phyloP scores from a whole-genome alignment of 768 basidiomycete species.

The Mycena filopes region DNA sequence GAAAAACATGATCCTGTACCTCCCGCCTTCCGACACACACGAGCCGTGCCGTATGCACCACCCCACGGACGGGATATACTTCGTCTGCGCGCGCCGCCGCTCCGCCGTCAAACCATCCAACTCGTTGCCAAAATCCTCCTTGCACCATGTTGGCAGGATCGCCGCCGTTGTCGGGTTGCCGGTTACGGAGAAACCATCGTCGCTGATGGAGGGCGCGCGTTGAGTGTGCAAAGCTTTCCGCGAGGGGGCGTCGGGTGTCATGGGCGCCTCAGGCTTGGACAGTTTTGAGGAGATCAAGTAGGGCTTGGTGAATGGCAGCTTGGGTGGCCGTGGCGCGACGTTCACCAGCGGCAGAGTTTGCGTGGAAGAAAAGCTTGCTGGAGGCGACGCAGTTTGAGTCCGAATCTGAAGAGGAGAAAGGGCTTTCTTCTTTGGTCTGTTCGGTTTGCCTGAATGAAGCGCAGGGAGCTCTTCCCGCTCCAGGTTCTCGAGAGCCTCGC shows the following conservation, averaged over 20 bases:
- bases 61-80: constrained; percentile 52
- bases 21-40: constrained; percentile 51
- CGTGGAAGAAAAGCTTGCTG: constrained; percentile 27
- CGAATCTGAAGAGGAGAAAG: neutral
- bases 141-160: constrained; percentile 32
- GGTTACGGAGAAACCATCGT: constrained; percentile 21
- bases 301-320: neutral
- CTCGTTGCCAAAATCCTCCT: constrained; percentile 16
- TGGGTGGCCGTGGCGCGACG: constrained; percentile 21
- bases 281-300: too few relatives aligned
- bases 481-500: constrained; percentile 35
- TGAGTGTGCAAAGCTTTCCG: neutral
- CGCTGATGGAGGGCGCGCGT: constrained; percentile 4
- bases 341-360: constrained; percentile 25
- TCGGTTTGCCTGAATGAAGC: constrained; percentile 11
- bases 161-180: constrained; percentile 16
- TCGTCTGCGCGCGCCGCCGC: constrained; percentile 41
- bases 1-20: constrained; percentile 56
- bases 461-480: constrained; percentile 20
- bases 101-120: constrained; percentile 17
- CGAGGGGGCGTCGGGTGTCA: neutral
- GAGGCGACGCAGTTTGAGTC: neutral
- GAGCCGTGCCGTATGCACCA: constrained; percentile 56
- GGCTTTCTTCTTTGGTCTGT: too few relatives aligned
- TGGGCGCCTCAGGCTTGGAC: too few relatives aligned